phyloP scores from a whole-genome alignment of 2,329 filamentous ascomycete species.

The Neospermospora avenae region DNA sequence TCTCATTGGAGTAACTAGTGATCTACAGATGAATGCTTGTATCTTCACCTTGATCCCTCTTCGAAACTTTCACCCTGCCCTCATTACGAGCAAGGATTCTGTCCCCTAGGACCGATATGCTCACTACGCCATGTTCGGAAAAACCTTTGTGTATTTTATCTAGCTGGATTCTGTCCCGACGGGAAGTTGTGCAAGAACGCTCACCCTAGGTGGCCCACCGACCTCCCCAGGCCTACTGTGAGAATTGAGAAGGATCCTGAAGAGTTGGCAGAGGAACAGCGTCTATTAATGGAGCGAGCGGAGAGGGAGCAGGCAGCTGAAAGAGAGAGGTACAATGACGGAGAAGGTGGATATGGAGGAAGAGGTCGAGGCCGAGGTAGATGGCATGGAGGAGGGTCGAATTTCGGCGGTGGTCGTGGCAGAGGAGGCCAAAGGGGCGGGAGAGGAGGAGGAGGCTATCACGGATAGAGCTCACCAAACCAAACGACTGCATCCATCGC shows the following conservation, averaged over 20 bases:
- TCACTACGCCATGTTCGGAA: slow-evolving; percentile 85
- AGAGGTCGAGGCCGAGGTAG: slow-evolving; percentile 30
- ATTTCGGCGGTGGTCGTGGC: slow-evolving; percentile 35
- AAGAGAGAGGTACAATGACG: slow-evolving; percentile 39
- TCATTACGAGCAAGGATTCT: slow-evolving; percentile 94
- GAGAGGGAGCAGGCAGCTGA: slow-evolving; percentile 49
- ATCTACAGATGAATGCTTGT: slow-evolving; percentile 76
- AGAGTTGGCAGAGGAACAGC: slow-evolving; percentile 57
- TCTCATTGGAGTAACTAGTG: slow-evolving; percentile 16
- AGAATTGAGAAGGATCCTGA: slow-evolving; percentile 58
- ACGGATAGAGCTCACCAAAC: slow-evolving; percentile 14
- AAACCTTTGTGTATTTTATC: slow-evolving; percentile 77
- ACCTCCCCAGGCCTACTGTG: slow-evolving; percentile 71
- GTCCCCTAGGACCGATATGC: slow-evolving; percentile 82
- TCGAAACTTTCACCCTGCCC: slow-evolving; percentile 77
- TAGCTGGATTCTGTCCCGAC: slow-evolving; percentile 93
- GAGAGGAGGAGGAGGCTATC: slow-evolving; percentile 29
- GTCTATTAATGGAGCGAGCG: slow-evolving; percentile 49
- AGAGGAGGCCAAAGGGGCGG: slow-evolving; percentile 25
- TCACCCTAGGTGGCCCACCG: slow-evolving; percentile 74
- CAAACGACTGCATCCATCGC: neutral
- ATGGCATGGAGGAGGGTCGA: slow-evolving; percentile 35
- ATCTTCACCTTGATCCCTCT: slow-evolving; percentile 83
- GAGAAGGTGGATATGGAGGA: slow-evolving; percentile 27
- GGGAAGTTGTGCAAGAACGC: slow-evolving; percentile 72